Evolutionary conservation across 2,329 filamentous ascomycete species (phyloP).

Genomic region (Canariomyces notabilis): DNA sequence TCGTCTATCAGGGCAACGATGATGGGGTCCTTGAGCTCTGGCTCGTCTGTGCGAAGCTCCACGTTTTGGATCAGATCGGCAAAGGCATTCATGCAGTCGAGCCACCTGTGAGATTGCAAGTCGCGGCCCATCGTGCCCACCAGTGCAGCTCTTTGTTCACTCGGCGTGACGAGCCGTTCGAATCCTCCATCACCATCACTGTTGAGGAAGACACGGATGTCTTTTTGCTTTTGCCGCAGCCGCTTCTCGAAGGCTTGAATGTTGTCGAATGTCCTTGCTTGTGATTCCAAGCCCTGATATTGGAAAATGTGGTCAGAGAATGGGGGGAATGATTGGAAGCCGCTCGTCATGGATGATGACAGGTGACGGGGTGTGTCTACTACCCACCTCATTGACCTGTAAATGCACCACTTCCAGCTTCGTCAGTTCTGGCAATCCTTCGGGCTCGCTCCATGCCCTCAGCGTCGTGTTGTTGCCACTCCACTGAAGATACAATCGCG

Average conservation of each 20-base stretch:
- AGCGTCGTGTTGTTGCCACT: slow-evolving; percentile 32
- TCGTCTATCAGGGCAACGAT: slow-evolving; percentile 37
- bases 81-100: slow-evolving; percentile 27
- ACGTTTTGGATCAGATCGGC: slow-evolving; percentile 19
- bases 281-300: too few species aligned
- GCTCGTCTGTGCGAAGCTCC: slow-evolving; percentile 1
- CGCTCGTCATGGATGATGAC: background rate
- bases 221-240: too few species aligned
- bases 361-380: too few species aligned
- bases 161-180: background rate
- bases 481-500: slow-evolving; percentile 29
- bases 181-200: too few species aligned
- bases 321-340: too few species aligned
- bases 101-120: slow-evolving; percentile 24
- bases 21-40: slow-evolving; percentile 16
- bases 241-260: too few species aligned
- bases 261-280: too few species aligned
- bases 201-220: too few species aligned
- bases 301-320: too few species aligned
- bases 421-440: slow-evolving; percentile 23
- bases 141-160: slow-evolving; percentile 7
- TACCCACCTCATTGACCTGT: slow-evolving; percentile 21
- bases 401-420: slow-evolving; percentile 26
- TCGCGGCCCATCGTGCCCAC: too few species aligned
- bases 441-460: slow-evolving; percentile 28